phyloP scores from a whole-genome alignment of 805 yeast genomes.

The Maudiozyma pseudohumilis region DNA sequence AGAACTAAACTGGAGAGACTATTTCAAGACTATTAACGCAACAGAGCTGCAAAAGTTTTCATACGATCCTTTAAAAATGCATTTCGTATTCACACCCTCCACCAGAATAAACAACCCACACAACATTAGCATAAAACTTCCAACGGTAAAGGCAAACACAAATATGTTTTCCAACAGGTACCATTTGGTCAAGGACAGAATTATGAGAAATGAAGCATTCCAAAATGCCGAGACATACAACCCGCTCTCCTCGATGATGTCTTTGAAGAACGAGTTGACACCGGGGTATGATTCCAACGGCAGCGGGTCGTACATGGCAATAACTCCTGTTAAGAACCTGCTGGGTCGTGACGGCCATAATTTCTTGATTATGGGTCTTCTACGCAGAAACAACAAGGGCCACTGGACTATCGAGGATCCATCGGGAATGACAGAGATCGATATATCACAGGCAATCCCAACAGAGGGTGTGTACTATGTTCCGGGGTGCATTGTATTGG shows the following conservation, averaged over 20 bases:
- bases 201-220: constrained; percentile 67
- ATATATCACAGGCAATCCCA: constrained; percentile 50
- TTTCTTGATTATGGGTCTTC: constrained; percentile 70
- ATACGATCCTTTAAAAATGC: constrained; percentile 54
- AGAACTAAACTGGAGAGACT: constrained; percentile 57
- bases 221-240: constrained; percentile 33
- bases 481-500: constrained; percentile 68
- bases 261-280: constrained; percentile 15
- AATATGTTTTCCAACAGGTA: constrained; percentile 46
- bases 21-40: constrained; percentile 56
- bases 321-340: constrained; percentile 73
- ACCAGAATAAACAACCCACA: constrained; percentile 6
- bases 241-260: constrained; percentile 28
- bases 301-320: constrained; percentile 20
- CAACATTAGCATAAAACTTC: constrained; percentile 16
- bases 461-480: constrained; percentile 55
- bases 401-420: constrained; percentile 73
- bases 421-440: constrained; percentile 62
- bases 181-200: constrained; percentile 54
- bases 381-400: constrained; percentile 55
- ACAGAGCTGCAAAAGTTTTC: constrained; percentile 52
- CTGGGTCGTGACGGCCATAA: constrained; percentile 73
- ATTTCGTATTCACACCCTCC: constrained; percentile 36
- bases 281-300: constrained; percentile 6
- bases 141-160: constrained; percentile 26